phyloP scores from a whole-genome alignment of 2,329 filamentous ascomycete species.

The Spiromastix sp. region DNA sequence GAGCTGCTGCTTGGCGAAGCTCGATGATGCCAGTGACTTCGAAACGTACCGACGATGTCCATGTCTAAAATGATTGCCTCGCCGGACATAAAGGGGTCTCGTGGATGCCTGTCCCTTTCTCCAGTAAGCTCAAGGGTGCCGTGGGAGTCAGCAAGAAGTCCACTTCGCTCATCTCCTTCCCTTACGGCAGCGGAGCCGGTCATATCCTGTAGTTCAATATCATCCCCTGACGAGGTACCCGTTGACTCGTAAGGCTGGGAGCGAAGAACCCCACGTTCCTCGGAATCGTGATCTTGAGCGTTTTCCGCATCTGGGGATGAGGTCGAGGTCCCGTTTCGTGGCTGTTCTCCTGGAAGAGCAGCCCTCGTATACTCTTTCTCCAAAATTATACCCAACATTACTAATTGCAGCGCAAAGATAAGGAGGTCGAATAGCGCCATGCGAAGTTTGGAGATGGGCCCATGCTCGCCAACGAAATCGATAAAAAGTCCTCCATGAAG shows the following conservation, averaged over 20 bases:
- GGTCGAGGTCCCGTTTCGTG: slow-evolving; percentile 14
- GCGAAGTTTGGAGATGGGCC: slow-evolving; percentile 43
- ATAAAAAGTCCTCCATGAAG: slow-evolving; percentile 53
- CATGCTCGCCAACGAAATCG: slow-evolving; percentile 54
- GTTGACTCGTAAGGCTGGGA: not conserved
- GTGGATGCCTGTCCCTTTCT: slow-evolving; percentile 18
- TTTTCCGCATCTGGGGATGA: slow-evolving; percentile 13
- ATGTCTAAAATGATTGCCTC: slow-evolving; percentile 29
- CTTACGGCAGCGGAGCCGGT: slow-evolving; percentile 12
- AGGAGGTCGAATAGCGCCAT: slow-evolving; percentile 45
- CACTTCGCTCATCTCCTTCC: slow-evolving; percentile 12
- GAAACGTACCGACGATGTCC: slow-evolving; percentile 24
- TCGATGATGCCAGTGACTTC: slow-evolving; percentile 31
- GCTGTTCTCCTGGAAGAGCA: slow-evolving; percentile 9
- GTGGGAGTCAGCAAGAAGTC: slow-evolving; percentile 26
- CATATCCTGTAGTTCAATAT: slow-evolving; percentile 31
- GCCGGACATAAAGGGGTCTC: slow-evolving; percentile 29
- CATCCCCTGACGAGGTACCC: slow-evolving; percentile 20
- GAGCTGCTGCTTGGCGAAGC: too few species aligned
- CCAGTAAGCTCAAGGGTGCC: slow-evolving; percentile 13
- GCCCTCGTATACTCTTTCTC: slow-evolving; percentile 40
- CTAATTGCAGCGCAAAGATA: slow-evolving; percentile 44
- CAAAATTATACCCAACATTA: slow-evolving; percentile 45
- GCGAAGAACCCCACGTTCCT: slow-evolving; percentile 44
- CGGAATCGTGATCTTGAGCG: slow-evolving; percentile 46